Conservation (phyloP, 495 filamentous ascomycete species). For the Tetracladium setigerum region DNA sequence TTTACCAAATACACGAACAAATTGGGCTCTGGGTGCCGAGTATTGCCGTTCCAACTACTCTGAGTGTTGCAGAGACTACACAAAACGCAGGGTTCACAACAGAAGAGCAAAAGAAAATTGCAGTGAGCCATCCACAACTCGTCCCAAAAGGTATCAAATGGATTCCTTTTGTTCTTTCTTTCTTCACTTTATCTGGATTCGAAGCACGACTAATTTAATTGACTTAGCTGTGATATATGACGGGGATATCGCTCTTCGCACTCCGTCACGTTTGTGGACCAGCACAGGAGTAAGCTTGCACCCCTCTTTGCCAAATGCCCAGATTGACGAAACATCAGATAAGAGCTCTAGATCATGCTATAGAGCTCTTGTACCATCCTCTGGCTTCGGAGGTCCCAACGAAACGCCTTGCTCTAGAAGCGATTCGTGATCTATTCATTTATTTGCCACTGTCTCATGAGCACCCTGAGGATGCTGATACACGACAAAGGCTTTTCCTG, state of each 20-base stretch:
- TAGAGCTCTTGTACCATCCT: conserved; percentile 42
- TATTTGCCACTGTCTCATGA: conserved; percentile 33
- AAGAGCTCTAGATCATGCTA: conserved; percentile 40
- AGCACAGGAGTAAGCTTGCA: conserved; percentile 7
- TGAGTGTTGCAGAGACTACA: conserved; percentile 13
- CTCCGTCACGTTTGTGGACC: conserved; percentile 7
- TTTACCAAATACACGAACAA: conserved; percentile 7
- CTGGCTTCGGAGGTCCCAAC: conserved; percentile 37
- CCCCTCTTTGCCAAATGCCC: background rate
- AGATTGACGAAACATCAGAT: conserved; percentile 15
- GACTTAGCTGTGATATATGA: conserved; percentile 9
- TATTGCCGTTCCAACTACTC: conserved; percentile 9
- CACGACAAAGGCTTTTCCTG: conserved; percentile 36
- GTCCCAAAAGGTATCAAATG: conserved; percentile 5
- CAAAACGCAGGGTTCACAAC: conserved; percentile 13
- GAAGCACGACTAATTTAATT: background rate
- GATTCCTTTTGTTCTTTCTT: background rate
- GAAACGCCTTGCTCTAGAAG: conserved; percentile 28
- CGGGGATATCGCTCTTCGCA: conserved; percentile 10
- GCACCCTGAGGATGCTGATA: conserved; percentile 31
- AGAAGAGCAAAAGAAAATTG: conserved; percentile 12
- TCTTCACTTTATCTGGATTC: background rate
- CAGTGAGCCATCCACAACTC: conserved; percentile 8
- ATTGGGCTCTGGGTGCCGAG: conserved; percentile 10
- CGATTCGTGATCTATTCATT: conserved; percentile 31